Evolutionary conservation across 202 grass and related monocot species (phyloP), one percentile per base, ranked within the genome.

Genomic region (Sporobolus alterniflorus): DNA sequence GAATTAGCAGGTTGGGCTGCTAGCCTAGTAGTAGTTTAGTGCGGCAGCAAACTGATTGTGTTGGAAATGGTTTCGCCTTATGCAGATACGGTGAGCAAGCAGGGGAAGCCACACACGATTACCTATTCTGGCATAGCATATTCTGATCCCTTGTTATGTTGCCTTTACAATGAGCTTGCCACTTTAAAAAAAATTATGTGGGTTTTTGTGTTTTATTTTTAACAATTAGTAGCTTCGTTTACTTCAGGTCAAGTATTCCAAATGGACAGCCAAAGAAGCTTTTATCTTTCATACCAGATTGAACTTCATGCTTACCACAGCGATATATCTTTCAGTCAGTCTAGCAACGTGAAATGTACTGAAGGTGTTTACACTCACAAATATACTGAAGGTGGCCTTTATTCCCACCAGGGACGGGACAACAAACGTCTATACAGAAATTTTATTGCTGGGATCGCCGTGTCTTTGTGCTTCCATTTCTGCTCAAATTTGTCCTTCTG

Each of bases 231-330:
- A n/a, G n/a, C n/a, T n/a, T n/a, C n/a, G n/a, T n/a, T n/a, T 39
- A 7, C 36, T 39, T 5, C 36, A 39, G 36, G 36, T 39, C 36
- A 3, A 39, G 36, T 7, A 39, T 39, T 39, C 36, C 36, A 39
- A 39, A 39, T 7, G 36, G 36, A 39, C 36, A 39, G 36, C 36
- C 36, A 39, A 39, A 39, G 36, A 39, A 39, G 36, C 1, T 39
- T 3, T 39, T 39, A 39, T 39, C 36, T 39, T 39, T 39, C 36
- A 39, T 39, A 39, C 36, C 36, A 7, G 36, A 39, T 7, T 39
- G 63, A 99, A 98, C 83, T 99, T 94, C 80, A 88, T 99, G 87
- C 91, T 96, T 48, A 94, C 93, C 32, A 92, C 96, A 59, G 25
- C 81, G 16, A 88, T 96, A 49, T 99, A 90, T 29, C 12, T 96